These are phyloP conservation scores for Exophiala viscosa DNA, from an alignment of 2,329 filamentous ascomycete genomes.

Conservation along the genomic window DNA sequence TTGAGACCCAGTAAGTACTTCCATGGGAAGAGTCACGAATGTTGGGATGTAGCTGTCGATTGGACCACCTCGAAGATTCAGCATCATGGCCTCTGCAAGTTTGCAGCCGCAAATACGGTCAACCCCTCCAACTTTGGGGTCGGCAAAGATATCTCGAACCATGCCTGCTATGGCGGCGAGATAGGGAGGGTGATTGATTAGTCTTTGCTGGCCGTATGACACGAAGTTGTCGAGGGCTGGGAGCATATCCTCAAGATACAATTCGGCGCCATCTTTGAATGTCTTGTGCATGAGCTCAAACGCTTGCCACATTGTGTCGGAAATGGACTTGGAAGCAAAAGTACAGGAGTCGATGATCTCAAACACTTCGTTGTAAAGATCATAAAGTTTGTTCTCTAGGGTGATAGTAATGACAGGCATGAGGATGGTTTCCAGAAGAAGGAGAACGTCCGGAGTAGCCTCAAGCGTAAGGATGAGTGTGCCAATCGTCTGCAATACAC, in stretches of 20 bases:
- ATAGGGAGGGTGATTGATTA: constrained; percentile 80
- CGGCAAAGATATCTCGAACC: constrained; percentile 91
- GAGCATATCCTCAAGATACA: constrained; percentile 98
- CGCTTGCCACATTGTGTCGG: constrained; percentile 95
- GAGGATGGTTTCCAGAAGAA: constrained; percentile 90
- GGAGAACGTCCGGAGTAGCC: constrained; percentile 90
- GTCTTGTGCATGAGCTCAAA: constrained; percentile 96
- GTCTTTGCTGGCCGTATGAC: constrained; percentile 76
- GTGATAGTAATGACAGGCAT: constrained; percentile 98
- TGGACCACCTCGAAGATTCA: constrained; percentile 75
- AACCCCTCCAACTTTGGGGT: constrained; percentile 86
- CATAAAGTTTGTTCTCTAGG: constrained; percentile 94
- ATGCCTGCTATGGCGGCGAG: constrained; percentile 86
- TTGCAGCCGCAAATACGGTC: constrained; percentile 98
- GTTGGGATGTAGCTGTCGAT: constrained; percentile 84
- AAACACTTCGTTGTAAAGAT: constrained; percentile 96
- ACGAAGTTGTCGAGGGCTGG: constrained; percentile 97
- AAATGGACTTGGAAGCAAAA: constrained; percentile 93
- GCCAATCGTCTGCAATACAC: constrained; percentile 94
- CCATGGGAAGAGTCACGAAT: constrained; percentile 88
- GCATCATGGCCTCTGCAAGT: constrained; percentile 93
- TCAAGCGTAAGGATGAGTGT: constrained; percentile 95
- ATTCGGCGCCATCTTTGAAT: constrained; percentile 93
- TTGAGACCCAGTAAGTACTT: constrained; percentile 68
- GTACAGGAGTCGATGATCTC: constrained; percentile 99